Evolutionary conservation across 23 red algal genomes (phyloP).

Genomic region (Chondrus crispus): DNA sequence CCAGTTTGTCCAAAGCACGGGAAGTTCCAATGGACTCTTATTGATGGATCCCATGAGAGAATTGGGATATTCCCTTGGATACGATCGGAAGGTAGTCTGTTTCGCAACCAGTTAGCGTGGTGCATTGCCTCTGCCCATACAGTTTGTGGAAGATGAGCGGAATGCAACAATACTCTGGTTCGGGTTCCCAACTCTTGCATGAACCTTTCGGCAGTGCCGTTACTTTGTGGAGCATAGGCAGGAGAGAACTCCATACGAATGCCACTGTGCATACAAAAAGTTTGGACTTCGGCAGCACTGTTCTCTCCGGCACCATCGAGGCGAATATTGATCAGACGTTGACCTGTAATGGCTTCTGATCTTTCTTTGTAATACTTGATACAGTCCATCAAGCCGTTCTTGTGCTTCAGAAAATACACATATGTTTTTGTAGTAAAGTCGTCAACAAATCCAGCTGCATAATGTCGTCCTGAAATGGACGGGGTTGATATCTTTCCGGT

Average conservation of each 20-base stretch:
- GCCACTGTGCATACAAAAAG: not conserved
- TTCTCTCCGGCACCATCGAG: not conserved
- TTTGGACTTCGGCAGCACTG: not conserved
- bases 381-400: not conserved
- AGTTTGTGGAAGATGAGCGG: not conserved
- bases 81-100: not conserved
- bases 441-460: not conserved
- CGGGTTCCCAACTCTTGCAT: not conserved
- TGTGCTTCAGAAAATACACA: slow-evolving; percentile 17
- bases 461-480: not conserved
- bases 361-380: not conserved
- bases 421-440: not conserved
- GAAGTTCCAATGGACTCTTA: not conserved
- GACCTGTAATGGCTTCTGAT: not conserved
- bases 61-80: not conserved
- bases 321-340: not conserved
- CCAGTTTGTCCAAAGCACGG: not conserved
- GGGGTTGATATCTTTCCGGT: not conserved
- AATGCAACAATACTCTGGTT: not conserved
- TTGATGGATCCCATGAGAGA: not conserved
- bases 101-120: not conserved
- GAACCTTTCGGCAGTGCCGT: not conserved
- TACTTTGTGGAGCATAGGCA: not conserved
- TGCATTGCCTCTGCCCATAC: not conserved
- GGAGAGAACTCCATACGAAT: not conserved